Evolutionary conservation across 2,329 filamentous ascomycete genomes (phyloP), one percentile per base, ranked within the genome.

Genomic region (Pseudogymnoascus sp.): DNA sequence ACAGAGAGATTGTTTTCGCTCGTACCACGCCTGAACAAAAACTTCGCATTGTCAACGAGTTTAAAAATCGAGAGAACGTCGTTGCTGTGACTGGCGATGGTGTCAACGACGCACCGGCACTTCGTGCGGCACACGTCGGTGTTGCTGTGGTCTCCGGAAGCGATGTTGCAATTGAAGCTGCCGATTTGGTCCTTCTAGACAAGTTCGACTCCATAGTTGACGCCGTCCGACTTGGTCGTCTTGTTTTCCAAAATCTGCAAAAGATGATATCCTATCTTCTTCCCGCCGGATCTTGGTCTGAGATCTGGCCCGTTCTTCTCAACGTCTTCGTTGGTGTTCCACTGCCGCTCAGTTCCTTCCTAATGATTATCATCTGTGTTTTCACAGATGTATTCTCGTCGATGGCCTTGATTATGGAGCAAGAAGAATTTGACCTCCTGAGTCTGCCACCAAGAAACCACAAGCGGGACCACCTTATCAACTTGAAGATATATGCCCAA

Each of bases 181-280:
- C 89, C 1, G 90, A 95, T 70, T 94, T 96, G 81, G 89, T 95
- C 36, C 78, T 96, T 42, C 92, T 89, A 0, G 90, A 94, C 71
- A 92, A 95, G 75, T 95, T 95, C 71, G 89, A 90, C 13, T 91
- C 87, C 31, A 90, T 89, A 61, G 80, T 89, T 40, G 86, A 84
- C n/a, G 87, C 84, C 35, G 85, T 90, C 58, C 82, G 87, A 70
- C 86, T 89, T 73, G 87, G 87, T n/a, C 82, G 87, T 55, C 78
- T 86, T 39, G 78, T 89, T 60, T 87, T 88, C 67, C 86, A 89
- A 76, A 89, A 89, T 65, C 87, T 89, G 64, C 85, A 89, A 70
- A 89, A 89, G 78, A 69, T 81, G 0, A 82, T 85, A 62, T 76
- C 79, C 29, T 86, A 86, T 40, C 73, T 82, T 0, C 71, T 83